Base-by-base conservation (phyloP, 139 green algal species). In the Coelastrella sp. region DNA sequence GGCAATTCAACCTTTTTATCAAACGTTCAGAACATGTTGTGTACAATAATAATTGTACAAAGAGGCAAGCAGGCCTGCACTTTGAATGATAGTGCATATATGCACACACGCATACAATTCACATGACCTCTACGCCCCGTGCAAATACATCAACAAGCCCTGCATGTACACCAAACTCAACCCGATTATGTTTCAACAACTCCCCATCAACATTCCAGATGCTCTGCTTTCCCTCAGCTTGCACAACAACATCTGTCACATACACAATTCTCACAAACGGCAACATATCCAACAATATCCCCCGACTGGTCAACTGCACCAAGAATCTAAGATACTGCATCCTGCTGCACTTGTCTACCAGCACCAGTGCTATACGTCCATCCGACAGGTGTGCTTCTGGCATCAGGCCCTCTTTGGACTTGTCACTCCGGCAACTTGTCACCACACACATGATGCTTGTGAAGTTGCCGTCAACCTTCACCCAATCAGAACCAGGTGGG, bases 131-230 rank as follows among this genome's bases (percentile, higher is more conserved):
- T 9, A 94, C 76, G 2, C 94, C 94, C 1, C 93, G 84, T 15
- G 91, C 89, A 86, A 98, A 98, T 25, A 96, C 93, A n/a, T 94
- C 85, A 45, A 96, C 43, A 32, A 93, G 85, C 2, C 89, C 93
- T 0, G 86, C 85, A 38, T 37, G 30, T 2, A 92, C 63, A n/a
- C 32, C 38, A 13, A 95, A 89, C 13, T 87, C 25, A 30, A 95
- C 67, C 4, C 88, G 43, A 19, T 86, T 89, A n/a, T 86, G 60
- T n/a, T 21, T 25, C 75, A 96, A 74, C 66, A 96, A 87, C 88
- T 97, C 94, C 21, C 95, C 95, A 53, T 98, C 95, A 25, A 96
- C 87, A 73, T 96, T 98, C 95, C 95, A 98, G n/a, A n/a, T 64
- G 64, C 79, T 91, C 2, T 48, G 35, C 3, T 43, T 37, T 2